phyloP scores from a whole-genome alignment of 352 stramenopile genomes.

The Pythium rhizo-oryzae region DNA sequence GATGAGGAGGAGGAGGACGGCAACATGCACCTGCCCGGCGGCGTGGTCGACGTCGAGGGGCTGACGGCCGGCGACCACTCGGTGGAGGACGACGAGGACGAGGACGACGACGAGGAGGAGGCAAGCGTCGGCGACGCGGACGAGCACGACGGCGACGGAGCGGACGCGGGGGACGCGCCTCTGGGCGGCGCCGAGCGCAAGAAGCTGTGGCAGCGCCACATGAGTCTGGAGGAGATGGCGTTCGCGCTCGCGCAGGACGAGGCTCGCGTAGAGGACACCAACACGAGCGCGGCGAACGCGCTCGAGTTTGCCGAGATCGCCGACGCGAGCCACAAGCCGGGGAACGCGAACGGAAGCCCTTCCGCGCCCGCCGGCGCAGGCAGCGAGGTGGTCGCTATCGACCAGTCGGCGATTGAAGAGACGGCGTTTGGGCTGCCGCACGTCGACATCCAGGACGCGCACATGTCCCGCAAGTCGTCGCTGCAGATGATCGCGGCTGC shows the following conservation, averaged over 20 bases:
- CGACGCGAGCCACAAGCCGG: too few species aligned
- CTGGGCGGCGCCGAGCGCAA: too few species aligned
- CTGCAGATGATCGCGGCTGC: too few species aligned
- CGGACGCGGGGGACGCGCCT: neutral
- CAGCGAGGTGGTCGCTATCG: too few species aligned
- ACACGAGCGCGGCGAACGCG: too few species aligned
- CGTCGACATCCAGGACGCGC: constrained; percentile 19
- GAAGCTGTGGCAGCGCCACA: constrained; percentile 2
- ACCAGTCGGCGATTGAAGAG: constrained; percentile 8
- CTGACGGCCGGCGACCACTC: too few species aligned
- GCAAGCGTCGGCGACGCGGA: constrained; percentile 1
- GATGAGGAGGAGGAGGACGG: too few species aligned
- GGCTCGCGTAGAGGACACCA: too few species aligned
- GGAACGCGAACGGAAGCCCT: too few species aligned
- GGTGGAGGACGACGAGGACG: constrained; percentile 9
- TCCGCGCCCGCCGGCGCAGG: too few species aligned
- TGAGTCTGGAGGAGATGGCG: constrained; percentile 19
- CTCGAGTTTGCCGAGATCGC: too few species aligned
- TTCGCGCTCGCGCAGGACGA: neutral
- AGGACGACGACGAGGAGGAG: constrained; percentile 1
- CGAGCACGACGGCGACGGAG: neutral
- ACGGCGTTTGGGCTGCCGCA: constrained; percentile 18
- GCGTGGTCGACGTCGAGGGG: neutral
- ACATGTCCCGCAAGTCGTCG: too few species aligned
- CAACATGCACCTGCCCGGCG: neutral